Conservation (phyloP, 768 basidiomycete species). For the Calocybe cyanea region DNA sequence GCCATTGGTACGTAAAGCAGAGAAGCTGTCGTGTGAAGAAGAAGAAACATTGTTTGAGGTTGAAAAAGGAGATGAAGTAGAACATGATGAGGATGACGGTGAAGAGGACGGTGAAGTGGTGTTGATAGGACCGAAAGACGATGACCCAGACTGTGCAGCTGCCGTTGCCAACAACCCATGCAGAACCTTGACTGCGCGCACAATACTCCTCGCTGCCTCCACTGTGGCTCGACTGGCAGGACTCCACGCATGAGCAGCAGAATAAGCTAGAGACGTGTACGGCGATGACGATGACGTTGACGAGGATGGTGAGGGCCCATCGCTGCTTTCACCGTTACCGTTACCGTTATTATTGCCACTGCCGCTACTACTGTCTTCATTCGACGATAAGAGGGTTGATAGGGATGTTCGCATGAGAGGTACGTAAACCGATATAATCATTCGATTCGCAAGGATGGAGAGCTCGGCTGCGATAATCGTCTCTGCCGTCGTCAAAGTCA, state of each 20-base stretch:
- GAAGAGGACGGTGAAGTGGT: too few species aligned
- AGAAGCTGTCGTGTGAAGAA: too few species aligned
- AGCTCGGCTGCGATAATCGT: constrained; percentile 30
- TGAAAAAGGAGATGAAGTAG: too few species aligned
- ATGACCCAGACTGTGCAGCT: too few species aligned
- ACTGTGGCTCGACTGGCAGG: constrained; percentile 57
- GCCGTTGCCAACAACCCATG: constrained; percentile 35
- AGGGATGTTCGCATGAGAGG: constrained; percentile 49
- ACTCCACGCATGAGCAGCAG: constrained; percentile 30
- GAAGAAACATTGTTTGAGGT: too few species aligned
- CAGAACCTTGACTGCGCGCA: constrained; percentile 46
- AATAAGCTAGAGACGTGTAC: constrained; percentile 6
- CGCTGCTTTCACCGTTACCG: too few species aligned
- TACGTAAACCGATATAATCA: constrained; percentile 63
- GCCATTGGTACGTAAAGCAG: constrained; percentile 1
- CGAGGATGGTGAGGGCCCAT: too few species aligned
- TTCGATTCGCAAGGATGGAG: constrained; percentile 52
- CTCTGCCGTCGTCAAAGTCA: too few species aligned
- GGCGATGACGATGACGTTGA: too few species aligned
- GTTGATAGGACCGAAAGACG: too few species aligned
- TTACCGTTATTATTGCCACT: neutral
- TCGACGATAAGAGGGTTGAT: neutral
- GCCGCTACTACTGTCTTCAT: neutral
- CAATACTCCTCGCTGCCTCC: constrained; percentile 62
- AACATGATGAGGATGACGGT: too few species aligned